Conservation (phyloP, 371 early-diverging fungal genomes). For the Entomophthora muscae region DNA sequence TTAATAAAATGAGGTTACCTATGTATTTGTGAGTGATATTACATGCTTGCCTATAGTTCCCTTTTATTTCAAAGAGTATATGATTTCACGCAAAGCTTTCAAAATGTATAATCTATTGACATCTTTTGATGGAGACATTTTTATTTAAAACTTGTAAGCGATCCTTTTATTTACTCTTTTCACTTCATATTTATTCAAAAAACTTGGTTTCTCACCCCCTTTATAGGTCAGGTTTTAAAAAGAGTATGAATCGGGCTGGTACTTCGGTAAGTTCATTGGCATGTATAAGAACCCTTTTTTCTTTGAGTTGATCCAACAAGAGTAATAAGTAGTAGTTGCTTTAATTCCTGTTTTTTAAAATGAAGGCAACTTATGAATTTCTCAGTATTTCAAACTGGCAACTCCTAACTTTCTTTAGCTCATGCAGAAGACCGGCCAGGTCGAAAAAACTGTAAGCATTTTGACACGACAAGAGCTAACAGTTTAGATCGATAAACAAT, state of each 20-base stretch:
- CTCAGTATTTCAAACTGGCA: neutral
- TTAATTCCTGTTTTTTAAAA: neutral
- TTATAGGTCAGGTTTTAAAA: conserved; percentile 72
- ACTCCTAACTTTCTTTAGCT: conserved; percentile 18
- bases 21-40: neutral
- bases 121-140: neutral
- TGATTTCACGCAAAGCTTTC: neutral
- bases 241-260: conserved; percentile 66
- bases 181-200: neutral
- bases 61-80: neutral
- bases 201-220: too few species aligned
- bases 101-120: neutral
- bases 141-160: neutral
- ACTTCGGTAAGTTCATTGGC: conserved; percentile 31
- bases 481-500: conserved; percentile 60
- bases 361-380: neutral
- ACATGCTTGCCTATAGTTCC: neutral
- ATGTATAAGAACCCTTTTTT: neutral
- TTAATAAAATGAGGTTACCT: neutral
- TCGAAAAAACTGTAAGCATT: conserved; percentile 38
- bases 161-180: neutral
- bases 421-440: conserved; percentile 48
- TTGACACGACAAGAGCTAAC: too few species aligned
- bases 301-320: too few species aligned
- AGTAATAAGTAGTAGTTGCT: conserved; percentile 2